A percentile compares a stretch with the other conserved stretches of the same genome.
These are phyloP conservation scores for Dictyostelium intermedium DNA, from an alignment of 78 protist genomes.

Conservation along the genomic window DNA sequence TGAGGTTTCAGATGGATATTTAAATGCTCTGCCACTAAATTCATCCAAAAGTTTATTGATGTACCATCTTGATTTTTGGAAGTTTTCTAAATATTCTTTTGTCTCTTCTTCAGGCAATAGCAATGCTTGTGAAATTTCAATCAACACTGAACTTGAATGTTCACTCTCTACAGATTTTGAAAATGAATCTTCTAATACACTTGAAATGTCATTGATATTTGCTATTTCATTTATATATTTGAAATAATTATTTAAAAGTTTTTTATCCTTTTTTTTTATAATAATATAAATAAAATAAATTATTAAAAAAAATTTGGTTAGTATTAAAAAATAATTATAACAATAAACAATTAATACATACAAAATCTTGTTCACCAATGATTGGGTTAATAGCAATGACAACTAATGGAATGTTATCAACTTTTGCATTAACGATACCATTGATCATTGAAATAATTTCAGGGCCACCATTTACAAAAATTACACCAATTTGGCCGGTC, in stretches of 20 bases:
- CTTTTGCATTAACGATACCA: constrained; percentile 5
- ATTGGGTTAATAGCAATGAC: constrained; percentile 18
- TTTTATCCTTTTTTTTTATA: background rate
- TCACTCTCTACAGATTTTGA: background rate
- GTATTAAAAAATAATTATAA: background rate
- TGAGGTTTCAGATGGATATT: background rate
- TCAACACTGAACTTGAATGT: background rate
- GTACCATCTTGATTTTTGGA: constrained; percentile 21
- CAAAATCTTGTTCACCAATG: background rate
- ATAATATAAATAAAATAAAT: background rate
- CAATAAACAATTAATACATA: background rate
- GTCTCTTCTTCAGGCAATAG: constrained; percentile 13
- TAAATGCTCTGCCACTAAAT: background rate
- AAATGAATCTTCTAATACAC: background rate
- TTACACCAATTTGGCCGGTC: constrained; percentile 21
- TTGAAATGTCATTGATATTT: background rate
- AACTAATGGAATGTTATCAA: constrained; percentile 19
- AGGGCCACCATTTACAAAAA: background rate
- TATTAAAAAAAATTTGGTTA: no score
- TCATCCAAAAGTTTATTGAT: constrained; percentile 25
- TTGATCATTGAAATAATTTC: constrained; percentile 8
- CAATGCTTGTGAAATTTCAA: background rate
- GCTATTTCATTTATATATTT: background rate
- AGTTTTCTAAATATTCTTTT: background rate
- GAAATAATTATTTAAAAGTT: background rate